A percentile compares a stretch with the other conserved stretches of the same genome.
Evolutionary conservation across 2,329 filamentous ascomycete genomes (phyloP).

Genomic region (Colletotrichum somersetense): DNA sequence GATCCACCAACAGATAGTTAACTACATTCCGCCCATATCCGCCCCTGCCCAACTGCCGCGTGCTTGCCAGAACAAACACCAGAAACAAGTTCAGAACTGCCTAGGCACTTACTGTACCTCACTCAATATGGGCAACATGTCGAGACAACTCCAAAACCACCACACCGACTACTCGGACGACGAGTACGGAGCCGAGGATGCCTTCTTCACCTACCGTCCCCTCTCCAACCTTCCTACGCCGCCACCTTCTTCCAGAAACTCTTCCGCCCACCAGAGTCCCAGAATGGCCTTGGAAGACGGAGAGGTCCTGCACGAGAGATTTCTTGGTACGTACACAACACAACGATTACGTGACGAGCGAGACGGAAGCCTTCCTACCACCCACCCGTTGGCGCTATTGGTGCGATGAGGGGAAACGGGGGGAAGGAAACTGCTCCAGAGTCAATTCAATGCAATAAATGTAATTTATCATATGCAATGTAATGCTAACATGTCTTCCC

Average conservation of each 20-base stretch:
- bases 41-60: background rate
- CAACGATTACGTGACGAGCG: constrained; percentile 22
- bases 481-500: constrained; percentile 36
- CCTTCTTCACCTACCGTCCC: constrained; percentile 75
- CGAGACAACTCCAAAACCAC: constrained; percentile 37
- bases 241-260: constrained; percentile 66
- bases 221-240: constrained; percentile 77
- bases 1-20: constrained; percentile 38
- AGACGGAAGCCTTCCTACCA: constrained; percentile 4
- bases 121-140: constrained; percentile 35
- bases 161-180: constrained; percentile 51
- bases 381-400: constrained; percentile 6
- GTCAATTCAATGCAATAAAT: constrained; percentile 45
- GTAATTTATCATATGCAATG: constrained; percentile 36
- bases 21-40: background rate
- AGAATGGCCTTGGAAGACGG: constrained; percentile 58
- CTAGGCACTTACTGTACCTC: background rate
- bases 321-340: constrained; percentile 51
- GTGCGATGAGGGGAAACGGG: constrained; percentile 17
- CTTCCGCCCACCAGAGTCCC: constrained; percentile 59
- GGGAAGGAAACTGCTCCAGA: background rate
- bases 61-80: background rate
- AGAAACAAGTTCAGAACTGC: constrained; percentile 22
- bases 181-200: constrained; percentile 63
- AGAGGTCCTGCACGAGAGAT: constrained; percentile 56